Percentiles rank a stretch among this genome's conserved stretches.
Evolutionary conservation across 495 filamentous ascomycete species (phyloP).

Genomic region (Penicillium paxilli): DNA sequence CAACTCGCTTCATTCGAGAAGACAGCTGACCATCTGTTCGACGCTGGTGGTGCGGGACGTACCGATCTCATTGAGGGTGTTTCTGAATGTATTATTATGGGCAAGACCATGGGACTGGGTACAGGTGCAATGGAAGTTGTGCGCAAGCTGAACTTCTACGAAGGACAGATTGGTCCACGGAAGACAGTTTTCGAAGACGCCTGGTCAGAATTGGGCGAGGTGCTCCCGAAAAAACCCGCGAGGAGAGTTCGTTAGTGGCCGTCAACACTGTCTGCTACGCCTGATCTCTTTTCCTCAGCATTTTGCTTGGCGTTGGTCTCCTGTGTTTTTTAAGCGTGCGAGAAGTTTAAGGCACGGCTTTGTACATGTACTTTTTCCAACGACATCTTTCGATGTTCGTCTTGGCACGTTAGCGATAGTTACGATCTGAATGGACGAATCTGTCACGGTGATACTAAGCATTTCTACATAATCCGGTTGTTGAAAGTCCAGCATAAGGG

Average conservation of each 20-base stretch:
- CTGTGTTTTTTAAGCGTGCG: constrained; percentile 10
- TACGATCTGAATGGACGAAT: constrained; percentile 17
- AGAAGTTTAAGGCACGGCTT: constrained; percentile 7
- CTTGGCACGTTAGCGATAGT: constrained; percentile 21
- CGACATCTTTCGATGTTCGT: constrained; percentile 11
- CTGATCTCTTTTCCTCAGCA: constrained; percentile 10
- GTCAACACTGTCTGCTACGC: constrained; percentile 6
- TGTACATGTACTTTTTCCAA: constrained; percentile 25
- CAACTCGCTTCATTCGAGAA: constrained; percentile 98
- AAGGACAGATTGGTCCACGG: constrained; percentile 61
- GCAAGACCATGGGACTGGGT: constrained; percentile 85
- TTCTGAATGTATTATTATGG: constrained; percentile 97
- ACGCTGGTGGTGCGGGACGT: constrained; percentile 88
- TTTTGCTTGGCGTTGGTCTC: constrained; percentile 27
- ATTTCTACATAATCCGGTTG: neutral
- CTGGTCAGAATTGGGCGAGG: constrained; percentile 52
- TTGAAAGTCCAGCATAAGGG: too few species aligned
- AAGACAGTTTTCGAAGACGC: constrained; percentile 76
- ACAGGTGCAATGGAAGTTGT: constrained; percentile 92
- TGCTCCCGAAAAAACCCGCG: constrained; percentile 21
- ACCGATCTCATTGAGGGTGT: constrained; percentile 88
- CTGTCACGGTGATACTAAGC: neutral
- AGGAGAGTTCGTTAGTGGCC: constrained; percentile 21
- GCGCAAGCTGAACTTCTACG: constrained; percentile 66
- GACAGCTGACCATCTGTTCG: constrained; percentile 96